A percentile compares a stretch with the other conserved stretches of the same genome.
Evolutionary conservation across 1,284 basidiomycete species (phyloP).

Genomic region (Pseudozyma flocculosa): DNA sequence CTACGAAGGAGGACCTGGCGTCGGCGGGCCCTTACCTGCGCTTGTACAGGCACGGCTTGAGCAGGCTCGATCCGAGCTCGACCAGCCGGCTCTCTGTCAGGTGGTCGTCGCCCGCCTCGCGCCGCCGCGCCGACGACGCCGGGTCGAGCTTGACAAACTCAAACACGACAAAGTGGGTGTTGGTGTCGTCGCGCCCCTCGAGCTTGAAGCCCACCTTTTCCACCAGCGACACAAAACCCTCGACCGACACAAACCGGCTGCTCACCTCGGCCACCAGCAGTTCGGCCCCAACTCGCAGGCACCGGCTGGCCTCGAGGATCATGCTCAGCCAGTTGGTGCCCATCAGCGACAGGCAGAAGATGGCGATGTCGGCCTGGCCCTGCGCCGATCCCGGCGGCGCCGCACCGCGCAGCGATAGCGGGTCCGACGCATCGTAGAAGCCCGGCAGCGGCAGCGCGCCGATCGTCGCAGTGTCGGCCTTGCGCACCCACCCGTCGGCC

Average conservation of each 20-base stretch:
- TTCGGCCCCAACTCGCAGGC: conserved; percentile 76
- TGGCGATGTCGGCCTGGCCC: conserved; percentile 79
- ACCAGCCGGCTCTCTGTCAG: too few species aligned
- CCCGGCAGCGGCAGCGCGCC: conserved; percentile 40
- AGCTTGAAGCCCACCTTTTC: conserved; percentile 77
- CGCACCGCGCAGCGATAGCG: conserved; percentile 1
- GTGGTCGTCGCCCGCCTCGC: too few species aligned
- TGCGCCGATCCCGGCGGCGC: conserved; percentile 7
- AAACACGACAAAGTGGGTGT: conserved; percentile 46
- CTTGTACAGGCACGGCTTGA: too few species aligned
- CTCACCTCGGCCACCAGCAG: conserved; percentile 92
- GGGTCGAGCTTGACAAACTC: conserved; percentile 41
- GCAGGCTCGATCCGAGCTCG: too few species aligned
- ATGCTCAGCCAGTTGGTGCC: conserved; percentile 92
- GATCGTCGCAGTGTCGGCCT: conserved; percentile 40
- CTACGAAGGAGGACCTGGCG: too few species aligned
- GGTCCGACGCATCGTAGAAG: conserved; percentile 8
- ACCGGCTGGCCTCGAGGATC: conserved; percentile 82
- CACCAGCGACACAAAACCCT: conserved; percentile 75
- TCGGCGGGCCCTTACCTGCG: too few species aligned
- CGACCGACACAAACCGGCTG: conserved; percentile 52
- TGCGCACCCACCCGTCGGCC: conserved; percentile 63
- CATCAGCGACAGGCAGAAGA: conserved; percentile 95
- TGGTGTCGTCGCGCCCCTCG: conserved; percentile 56
- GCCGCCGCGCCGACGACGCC: too few species aligned